Evolutionary conservation across 2,329 filamentous ascomycete species (phyloP), one percentile per base, ranked within the genome.

Genomic region (Grosmannia clavigera): DNA sequence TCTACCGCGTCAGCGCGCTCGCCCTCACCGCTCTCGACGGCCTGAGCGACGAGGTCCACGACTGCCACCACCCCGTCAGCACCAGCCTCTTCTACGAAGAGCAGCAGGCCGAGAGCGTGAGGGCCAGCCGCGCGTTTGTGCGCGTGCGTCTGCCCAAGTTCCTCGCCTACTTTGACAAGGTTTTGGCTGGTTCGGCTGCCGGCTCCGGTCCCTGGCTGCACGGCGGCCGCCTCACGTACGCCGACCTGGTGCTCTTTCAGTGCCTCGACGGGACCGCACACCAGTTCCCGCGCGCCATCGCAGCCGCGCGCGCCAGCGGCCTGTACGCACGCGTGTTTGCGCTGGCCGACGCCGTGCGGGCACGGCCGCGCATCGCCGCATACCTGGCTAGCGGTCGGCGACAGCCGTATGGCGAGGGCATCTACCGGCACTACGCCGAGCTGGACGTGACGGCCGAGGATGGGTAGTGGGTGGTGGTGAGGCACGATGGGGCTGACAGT

Each of bases 201-300:
- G 33, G 58, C 11, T 6, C 19, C 7, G 0, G 81, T 0, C 81
- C 81, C 29, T 90, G 85, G 77, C 70, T 92, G 0, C 85, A 89
- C 54, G 85, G 84, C 0, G 78, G 76, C 0, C 74, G 74, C 63
- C 65, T 92, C 63, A 88, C 83, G 0, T 89, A 87, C 70, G 88
- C 87, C 16, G 88, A 92, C 68, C 74, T 87, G 56, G 85, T 87
- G 2, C 68, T 91, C 0, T 92, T 86, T 75, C 87, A 90, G 77
- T 74, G 75, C 63, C 29, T 86, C 38, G 78, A 85, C 65, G 84
- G 84, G 2, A 71, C 83, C 48, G 75, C 76, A 56, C 87, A 80
- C 71, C 84, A 87, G 16, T 92, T 91, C 66, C 86, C 86, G 1
- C 88, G 85, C 66, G 83, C 87, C 43, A 70, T 87, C 66, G 72